These are phyloP conservation scores for Talaromyces albobiverticillius DNA, from an alignment of 2,329 filamentous ascomycete genomes.

Conservation along the genomic window DNA sequence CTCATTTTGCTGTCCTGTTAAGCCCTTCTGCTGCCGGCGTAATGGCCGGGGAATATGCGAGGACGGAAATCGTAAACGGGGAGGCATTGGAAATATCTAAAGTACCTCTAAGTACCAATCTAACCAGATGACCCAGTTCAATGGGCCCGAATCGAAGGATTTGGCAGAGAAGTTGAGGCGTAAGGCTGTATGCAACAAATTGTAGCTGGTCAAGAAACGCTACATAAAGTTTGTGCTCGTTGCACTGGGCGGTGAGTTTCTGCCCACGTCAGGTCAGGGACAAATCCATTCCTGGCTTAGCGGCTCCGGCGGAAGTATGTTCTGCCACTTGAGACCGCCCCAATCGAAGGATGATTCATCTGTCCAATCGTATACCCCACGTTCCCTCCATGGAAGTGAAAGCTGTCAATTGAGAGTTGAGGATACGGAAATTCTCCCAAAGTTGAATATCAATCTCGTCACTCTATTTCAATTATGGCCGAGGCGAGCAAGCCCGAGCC, in stretches of 20 bases:
- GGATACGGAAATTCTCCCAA: neutral
- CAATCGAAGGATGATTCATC: conserved; percentile 1
- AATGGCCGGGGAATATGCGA: conserved; percentile 32
- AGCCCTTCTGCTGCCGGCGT: conserved; percentile 35
- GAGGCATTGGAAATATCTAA: conserved; percentile 47
- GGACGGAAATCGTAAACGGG: conserved; percentile 47
- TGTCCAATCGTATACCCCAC: neutral
- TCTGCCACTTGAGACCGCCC: conserved; percentile 16
- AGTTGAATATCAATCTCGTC: neutral
- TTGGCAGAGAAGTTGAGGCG: neutral
- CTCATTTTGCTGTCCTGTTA: conserved; percentile 39
- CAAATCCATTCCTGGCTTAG: neutral
- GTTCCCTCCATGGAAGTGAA: neutral
- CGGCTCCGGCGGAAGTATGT: neutral
- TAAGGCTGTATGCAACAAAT: neutral
- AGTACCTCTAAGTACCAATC: neutral
- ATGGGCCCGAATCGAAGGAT: neutral
- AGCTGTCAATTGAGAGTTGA: neutral
- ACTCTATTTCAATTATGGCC: conserved; percentile 21
- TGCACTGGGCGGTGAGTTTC: conserved; percentile 22
- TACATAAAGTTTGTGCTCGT: conserved; percentile 8
- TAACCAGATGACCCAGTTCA: neutral
- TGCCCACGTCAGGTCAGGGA: conserved; percentile 17
- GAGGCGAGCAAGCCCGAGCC: conserved; percentile 30
- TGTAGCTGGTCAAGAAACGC: conserved; percentile 10